phyloP scores from a whole-genome alignment of 2,329 filamentous ascomycete genomes.

The Pseudogymnoascus sp. region DNA sequence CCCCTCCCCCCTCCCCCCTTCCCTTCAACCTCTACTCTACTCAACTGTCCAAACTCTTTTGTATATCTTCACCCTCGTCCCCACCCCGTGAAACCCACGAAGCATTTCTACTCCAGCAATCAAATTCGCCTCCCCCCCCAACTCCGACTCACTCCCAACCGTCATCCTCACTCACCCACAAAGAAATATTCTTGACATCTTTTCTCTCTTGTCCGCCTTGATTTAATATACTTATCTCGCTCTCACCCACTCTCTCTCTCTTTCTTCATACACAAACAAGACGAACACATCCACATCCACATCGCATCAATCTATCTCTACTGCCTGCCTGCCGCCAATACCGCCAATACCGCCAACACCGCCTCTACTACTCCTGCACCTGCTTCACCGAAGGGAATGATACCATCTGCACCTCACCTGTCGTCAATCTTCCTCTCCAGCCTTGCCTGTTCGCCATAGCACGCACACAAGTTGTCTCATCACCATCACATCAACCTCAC shows the following conservation, averaged over 20 bases:
- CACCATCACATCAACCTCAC: background rate
- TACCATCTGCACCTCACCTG: background rate
- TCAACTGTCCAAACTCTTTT: background rate
- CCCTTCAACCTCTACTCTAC: background rate
- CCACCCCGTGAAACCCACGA: background rate
- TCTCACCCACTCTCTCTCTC: background rate
- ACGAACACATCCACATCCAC: background rate
- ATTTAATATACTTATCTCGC: background rate
- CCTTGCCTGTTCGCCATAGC: background rate
- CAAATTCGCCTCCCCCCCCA: background rate
- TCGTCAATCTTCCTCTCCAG: background rate
- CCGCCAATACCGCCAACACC: background rate
- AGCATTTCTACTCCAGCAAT: background rate
- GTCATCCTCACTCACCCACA: background rate
- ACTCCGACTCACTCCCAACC: background rate
- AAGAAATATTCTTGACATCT: background rate
- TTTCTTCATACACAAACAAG: background rate
- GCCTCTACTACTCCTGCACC: background rate
- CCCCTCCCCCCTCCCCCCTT: too few relatives aligned
- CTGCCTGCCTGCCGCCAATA: background rate
- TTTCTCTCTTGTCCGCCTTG: background rate
- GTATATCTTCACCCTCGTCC: background rate
- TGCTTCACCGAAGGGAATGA: background rate
- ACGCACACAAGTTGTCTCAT: background rate
- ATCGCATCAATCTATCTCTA: background rate